phyloP scores from a whole-genome alignment of 2,329 filamentous ascomycete species.

The Fusarium annulatum region DNA sequence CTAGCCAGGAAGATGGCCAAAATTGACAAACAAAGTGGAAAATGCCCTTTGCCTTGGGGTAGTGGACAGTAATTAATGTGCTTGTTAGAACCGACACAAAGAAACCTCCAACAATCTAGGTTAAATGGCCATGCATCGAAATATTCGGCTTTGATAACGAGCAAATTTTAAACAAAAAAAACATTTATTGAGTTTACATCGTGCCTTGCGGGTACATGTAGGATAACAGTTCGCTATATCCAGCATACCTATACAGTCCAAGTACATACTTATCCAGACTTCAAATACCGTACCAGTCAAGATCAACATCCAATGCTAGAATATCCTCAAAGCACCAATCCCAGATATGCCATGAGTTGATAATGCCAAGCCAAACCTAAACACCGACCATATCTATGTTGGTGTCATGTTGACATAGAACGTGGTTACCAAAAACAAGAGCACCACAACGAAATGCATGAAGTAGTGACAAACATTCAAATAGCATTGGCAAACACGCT shows the following conservation, averaged over 20 bases:
- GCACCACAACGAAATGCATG: background rate
- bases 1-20: background rate
- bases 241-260: background rate
- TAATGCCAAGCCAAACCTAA: conserved; percentile 22
- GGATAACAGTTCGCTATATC: conserved; percentile 19
- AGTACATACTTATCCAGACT: conserved; percentile 5
- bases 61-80: background rate
- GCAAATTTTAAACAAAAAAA: conserved; percentile 19
- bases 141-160: background rate
- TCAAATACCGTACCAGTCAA: background rate
- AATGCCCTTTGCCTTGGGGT: background rate
- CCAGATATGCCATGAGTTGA: conserved; percentile 20
- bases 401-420: conserved; percentile 23
- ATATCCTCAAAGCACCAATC: conserved; percentile 30
- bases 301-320: conserved; percentile 14
- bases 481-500: conserved; percentile 41
- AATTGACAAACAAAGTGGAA: background rate
- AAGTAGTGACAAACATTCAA: conserved; percentile 25
- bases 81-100: background rate
- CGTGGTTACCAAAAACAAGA: conserved; percentile 19
- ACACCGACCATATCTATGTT: conserved; percentile 9
- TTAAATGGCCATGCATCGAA: background rate
- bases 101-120: background rate
- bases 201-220: conserved; percentile 26
- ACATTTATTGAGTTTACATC: background rate